Base-by-base conservation (phyloP, 495 filamentous ascomycete genomes). In the Alectoria sarmentosa region DNA sequence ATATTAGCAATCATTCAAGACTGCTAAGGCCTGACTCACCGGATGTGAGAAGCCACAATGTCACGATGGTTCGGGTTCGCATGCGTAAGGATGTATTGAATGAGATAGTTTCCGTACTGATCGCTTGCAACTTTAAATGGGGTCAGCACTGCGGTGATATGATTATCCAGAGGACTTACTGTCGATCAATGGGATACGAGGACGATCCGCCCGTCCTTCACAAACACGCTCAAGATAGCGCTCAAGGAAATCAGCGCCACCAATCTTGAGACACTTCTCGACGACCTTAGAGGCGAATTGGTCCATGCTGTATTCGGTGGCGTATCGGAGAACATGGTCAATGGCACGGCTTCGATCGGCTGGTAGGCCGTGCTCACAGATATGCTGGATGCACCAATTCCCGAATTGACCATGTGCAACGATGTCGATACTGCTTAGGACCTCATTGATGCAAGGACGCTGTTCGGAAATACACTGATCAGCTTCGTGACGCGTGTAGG, bases 321-420 rank as follows among this genome's bases (percentile, higher is more conserved):
- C 88, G 78, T 90, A 92, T 67, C 86, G 88, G 68, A 98, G 86
- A 66, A 98, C 91, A 74, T 96, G 93, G 70, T 98, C 95, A 69
- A 96, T 87, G 34, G 94, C 94, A 67, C 91, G 86, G 76, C 86
- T 95, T 72, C 92, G 91, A 73, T 98, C 94, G 63, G 86, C 86
- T 36, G 92, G 90, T 65, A 88, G 86, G 44, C 94, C 95, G 74
- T 98, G 95, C 73, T 98, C 94, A 77, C 94, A 98, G 72, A 98
- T 92, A 76, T 98, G 94, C 75, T 98, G 94, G 69, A 98, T 98
- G 76, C 94, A 98, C 94, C 94, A 98, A 72, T 98, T 98, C 58
- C 94, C 94, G 73, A 98, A 98, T 72, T 98, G 94, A n/a, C 94
- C 94, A 75, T 96, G 94, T 55, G 94, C 88, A 70, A 98, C 90